Evolutionary conservation across 306 rosid genomes (phyloP).

Genomic region (Acacia melanoxylon): DNA sequence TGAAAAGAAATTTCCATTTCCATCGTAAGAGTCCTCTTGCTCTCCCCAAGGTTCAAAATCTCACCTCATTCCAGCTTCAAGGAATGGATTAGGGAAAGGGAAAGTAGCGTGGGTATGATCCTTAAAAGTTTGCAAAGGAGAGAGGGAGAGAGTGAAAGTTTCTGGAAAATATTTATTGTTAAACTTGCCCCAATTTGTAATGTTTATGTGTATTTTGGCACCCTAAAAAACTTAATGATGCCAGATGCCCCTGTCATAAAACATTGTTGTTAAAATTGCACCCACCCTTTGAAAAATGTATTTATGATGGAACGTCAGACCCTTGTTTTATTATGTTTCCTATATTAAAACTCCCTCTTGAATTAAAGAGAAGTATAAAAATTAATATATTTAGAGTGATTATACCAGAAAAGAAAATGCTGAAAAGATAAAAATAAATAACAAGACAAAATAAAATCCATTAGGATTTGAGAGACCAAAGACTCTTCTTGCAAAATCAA

Average conservation of each 20-base stretch:
- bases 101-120: too few relatives aligned
- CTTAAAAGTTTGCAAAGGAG: too few relatives aligned
- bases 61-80: slow-evolving; percentile 86
- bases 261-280: too few relatives aligned
- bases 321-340: background rate
- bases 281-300: too few relatives aligned
- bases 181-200: too few relatives aligned
- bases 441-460: background rate
- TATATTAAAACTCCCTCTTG: background rate
- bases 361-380: background rate
- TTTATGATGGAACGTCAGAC: background rate
- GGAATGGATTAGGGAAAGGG: slow-evolving; percentile 15
- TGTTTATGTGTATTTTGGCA: too few relatives aligned
- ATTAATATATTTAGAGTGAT: background rate
- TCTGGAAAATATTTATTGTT: too few relatives aligned
- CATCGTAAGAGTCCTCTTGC: slow-evolving; percentile 47
- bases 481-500: background rate
- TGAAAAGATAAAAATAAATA: background rate
- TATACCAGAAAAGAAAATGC: background rate
- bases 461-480: background rate
- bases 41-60: slow-evolving; percentile 74
- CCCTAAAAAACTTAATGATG: too few relatives aligned
- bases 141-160: too few relatives aligned
- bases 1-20: slow-evolving; percentile 46
- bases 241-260: too few relatives aligned